Base-by-base conservation (phyloP, 345 rosid genomes). In the Eucalyptus erythrocorys region DNA sequence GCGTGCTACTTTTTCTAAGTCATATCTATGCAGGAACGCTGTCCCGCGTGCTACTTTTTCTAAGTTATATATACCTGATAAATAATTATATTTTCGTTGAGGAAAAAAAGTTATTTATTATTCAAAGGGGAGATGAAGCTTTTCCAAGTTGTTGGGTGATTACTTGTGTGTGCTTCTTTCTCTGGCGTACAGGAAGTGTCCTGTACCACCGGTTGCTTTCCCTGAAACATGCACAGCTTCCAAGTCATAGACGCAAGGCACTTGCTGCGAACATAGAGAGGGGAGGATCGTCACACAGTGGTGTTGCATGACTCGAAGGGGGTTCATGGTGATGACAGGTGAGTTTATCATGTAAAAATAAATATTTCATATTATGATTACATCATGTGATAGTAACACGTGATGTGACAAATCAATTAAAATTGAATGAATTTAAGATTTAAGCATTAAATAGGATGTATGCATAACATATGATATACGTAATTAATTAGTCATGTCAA, bases 341-440 rank as follows among this genome's bases (percentile, higher is more conserved):
- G 66, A 27, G 15, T 59, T 59, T 59, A 59, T 14, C 30, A 11
- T 27, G 15, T 27, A 59, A 59, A 7, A 59, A 12, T 27, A 26
- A 3, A 59, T 59, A 27, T 59, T 59, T 27, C 1, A 27, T 27
- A 27, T 27, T 13, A 27, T 2, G 0, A 0, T 64, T n/a, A 64
- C 5, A 64, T n/a, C 37, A 64, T 30, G 4, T 14, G 37, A 64
- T 8, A 30, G 1, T n/a, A 5, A 30, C 3, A 7, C 5, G 1
- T 7, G 3, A 64, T 13, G 19, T 64, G 2, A 30, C 19, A 13
- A 6, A 14, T 13, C 37, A 64, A 64, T 30, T 64, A n/a, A n/a
- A 64, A 64, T 64, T 15, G 5, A 13, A 14, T 64, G 10, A 64
- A 1, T 64, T 4, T n/a, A 15, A 8, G 8, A 64, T 14, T 13